These are phyloP conservation scores for Salix exigua DNA, from an alignment of 345 rosid species.

Conservation along the genomic window DNA sequence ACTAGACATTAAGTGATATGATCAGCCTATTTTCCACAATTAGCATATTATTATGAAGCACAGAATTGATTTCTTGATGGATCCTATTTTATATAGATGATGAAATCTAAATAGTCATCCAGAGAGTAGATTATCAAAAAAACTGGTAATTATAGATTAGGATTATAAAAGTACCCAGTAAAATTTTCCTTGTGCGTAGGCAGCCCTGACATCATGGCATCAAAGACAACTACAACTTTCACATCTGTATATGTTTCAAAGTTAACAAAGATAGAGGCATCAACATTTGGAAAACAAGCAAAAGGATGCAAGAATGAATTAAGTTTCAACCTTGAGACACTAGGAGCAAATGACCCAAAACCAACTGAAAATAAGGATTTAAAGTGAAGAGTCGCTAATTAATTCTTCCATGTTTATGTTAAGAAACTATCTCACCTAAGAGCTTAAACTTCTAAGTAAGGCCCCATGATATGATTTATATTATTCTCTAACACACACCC, in stretches of 20 bases:
- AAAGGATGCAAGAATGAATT: neutral
- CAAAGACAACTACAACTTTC: slow-evolving; percentile 92
- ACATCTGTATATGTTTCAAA: slow-evolving; percentile 55
- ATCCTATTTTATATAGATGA: no score
- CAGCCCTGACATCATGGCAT: slow-evolving; percentile 92
- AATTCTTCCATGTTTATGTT: neutral
- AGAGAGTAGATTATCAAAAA: neutral
- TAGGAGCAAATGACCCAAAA: neutral
- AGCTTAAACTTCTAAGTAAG: no score
- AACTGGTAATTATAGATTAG: slow-evolving; percentile 4
- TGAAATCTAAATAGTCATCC: no score
- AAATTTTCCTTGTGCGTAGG: slow-evolving; percentile 82
- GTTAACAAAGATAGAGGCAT: slow-evolving; percentile 9
- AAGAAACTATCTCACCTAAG: no score
- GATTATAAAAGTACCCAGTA: slow-evolving; percentile 44
- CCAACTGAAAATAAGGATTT: neutral
- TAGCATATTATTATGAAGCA: neutral
- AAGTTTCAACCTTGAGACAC: neutral
- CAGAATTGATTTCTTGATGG: no score
- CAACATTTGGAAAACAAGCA: slow-evolving; percentile 1
- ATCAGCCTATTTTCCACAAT: neutral
- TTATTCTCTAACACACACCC: no score
- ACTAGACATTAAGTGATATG: neutral
- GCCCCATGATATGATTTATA: no score
- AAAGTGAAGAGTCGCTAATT: neutral